Evolutionary conservation across 2,329 filamentous ascomycete genomes (phyloP).

Genomic region (Penicillium hesseltinei): DNA sequence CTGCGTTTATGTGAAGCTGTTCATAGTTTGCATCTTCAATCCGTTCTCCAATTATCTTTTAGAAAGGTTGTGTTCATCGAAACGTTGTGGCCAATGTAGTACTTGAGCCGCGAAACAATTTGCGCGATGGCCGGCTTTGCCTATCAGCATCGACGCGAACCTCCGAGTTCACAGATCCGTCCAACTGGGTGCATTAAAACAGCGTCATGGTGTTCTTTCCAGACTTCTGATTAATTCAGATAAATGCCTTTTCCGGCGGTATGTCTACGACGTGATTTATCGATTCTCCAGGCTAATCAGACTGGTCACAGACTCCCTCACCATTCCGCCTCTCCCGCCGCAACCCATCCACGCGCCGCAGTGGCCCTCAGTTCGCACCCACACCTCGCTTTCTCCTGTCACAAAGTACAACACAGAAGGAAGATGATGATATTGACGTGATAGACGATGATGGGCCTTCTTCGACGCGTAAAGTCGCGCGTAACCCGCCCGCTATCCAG

Average conservation of each 20-base stretch:
- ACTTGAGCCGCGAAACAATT: background rate
- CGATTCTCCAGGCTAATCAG: background rate
- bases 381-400: slow-evolving; percentile 36
- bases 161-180: background rate
- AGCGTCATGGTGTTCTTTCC: background rate
- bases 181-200: background rate
- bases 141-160: background rate
- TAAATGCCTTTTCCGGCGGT: slow-evolving; percentile 19
- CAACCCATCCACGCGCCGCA: slow-evolving; percentile 26
- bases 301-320: slow-evolving; percentile 23
- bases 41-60: too few species aligned
- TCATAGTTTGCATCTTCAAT: too few species aligned
- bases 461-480: slow-evolving; percentile 12
- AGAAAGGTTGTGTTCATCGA: too few species aligned
- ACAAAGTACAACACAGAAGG: slow-evolving; percentile 16
- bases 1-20: too few species aligned
- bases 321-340: slow-evolving; percentile 31
- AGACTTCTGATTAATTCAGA: background rate
- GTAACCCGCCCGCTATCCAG: slow-evolving; percentile 4
- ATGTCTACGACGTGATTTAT: background rate
- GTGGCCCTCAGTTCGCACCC: slow-evolving; percentile 33
- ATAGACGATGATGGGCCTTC: slow-evolving; percentile 22
- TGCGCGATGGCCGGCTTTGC: background rate
- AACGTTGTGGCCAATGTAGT: too few species aligned
- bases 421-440: slow-evolving; percentile 15